Evolutionary conservation across 345 rosid species (phyloP), one percentile per base, ranked within the genome.

Genomic region (Eutrema heterophyllum): DNA sequence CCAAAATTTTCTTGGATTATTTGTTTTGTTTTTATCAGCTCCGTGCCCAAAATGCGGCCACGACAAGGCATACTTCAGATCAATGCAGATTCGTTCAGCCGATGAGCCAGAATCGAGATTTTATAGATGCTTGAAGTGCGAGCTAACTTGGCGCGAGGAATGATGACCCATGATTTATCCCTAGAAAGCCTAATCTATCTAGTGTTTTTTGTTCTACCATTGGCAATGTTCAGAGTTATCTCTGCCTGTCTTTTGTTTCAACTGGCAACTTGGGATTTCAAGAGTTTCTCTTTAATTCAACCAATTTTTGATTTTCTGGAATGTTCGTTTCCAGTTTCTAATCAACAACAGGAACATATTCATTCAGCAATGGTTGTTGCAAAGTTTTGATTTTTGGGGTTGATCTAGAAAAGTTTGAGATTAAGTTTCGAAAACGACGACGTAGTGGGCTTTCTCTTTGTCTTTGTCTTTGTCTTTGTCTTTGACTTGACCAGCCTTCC

Each of bases 21-120:
- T 46, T 54, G 53, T 30, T 12, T 27, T n/a, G n/a, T n/a, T n/a
- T n/a, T n/a, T 21, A 32, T 30, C 75, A 78, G 75, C 73, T 46
- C 64, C 65, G 32, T 78, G 81, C 32, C 81, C 78, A 21, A 73
- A 54, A 16, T 78, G 81, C 13, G 44, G 68, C 32, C 74, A 73
- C 74, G 40, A 62, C 64, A 72, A 54, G 69, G 81, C 81, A 43
- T 56, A 63, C 55, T 78, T 72, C 74, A 72, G 29, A 58, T 51
- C 78, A 36, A 60, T 70, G 74, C 81, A 78, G 78, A 72, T 78
- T 72, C 78, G 81, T 39, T 78, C 81, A 30, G 81, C 78, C 0
- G 81, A 78, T 73, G 81, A 78, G 41, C 81, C 74, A 14, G 78
- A 73, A 30, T 67, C 78, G 1, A 78, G 75, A 43, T 78, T 78